These are phyloP conservation scores for Mortierella sp. DNA, from an alignment of 371 early-diverging fungal genomes.

Conservation along the genomic window DNA sequence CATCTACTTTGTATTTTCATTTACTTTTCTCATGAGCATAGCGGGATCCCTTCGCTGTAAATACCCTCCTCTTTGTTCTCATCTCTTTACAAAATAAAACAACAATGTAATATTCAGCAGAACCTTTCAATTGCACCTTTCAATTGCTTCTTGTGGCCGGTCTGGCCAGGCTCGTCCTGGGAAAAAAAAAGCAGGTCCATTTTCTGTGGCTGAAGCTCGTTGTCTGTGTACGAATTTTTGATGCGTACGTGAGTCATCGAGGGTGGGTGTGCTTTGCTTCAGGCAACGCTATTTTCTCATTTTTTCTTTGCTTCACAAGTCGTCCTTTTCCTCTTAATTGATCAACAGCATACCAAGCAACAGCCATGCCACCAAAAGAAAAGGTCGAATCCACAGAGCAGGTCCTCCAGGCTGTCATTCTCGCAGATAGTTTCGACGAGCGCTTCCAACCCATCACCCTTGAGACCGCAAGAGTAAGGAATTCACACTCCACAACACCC, in stretches of 20 bases:
- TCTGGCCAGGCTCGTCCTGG: neutral
- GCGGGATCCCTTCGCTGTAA: conserved; percentile 9
- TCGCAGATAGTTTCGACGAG: conserved; percentile 93
- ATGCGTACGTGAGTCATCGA: conserved; percentile 3
- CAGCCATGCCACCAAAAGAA: conserved; percentile 52
- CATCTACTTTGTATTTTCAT: conserved; percentile 9
- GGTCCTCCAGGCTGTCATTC: conserved; percentile 88
- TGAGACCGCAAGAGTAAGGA: conserved; percentile 84
- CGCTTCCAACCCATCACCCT: conserved; percentile 91
- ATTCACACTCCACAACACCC: neutral
- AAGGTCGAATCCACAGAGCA: conserved; percentile 67
- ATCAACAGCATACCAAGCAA: neutral
- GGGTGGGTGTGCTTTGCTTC: neutral
- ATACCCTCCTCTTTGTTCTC: neutral
- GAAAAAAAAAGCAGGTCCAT: conserved; percentile 1
- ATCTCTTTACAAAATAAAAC: conserved; percentile 3
- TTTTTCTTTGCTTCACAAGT: neutral
- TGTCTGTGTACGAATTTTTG: conserved; percentile 1
- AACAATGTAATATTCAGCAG: neutral
- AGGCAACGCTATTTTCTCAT: neutral
- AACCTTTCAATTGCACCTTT: neutral
- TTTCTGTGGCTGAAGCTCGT: conserved; percentile 2
- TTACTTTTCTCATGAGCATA: conserved; percentile 3
- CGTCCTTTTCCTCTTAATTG: neutral
- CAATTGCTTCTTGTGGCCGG: too few relatives aligned